Base-by-base conservation (phyloP, 768 basidiomycete species). In the Pleurotus sapidus region DNA sequence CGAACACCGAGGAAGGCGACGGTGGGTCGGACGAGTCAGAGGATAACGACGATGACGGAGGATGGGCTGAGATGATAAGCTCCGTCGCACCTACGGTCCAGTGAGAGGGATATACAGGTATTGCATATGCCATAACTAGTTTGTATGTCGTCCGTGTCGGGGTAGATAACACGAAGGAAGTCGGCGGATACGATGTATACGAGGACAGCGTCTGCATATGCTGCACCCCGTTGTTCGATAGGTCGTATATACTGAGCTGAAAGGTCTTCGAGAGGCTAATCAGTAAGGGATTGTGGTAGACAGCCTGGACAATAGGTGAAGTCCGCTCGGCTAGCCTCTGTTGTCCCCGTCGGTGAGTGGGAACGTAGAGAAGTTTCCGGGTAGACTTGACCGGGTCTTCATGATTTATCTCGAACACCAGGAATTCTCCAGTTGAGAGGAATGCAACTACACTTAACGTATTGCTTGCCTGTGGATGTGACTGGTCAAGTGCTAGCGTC, bases 11-110 rank as follows among this genome's bases (percentile, higher is more conserved):
- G 43, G 40, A 60, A 39, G 55, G 60, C 56, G 55, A 18, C 8
- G 64, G 51, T 8, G 62, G 60, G 63, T 61, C 34, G 62, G 58
- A 57, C 60, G 64, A 40, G 3, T 11, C 30, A 9, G 50, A 57
- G 49, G 61, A 55, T 55, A 67, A 60, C 50, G 39, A 53, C 27
- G 60, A 48, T 24, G 60, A 56, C 27, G 54, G 60, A 23, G 61
- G 49, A 54, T 63, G 59, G 57, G 67, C 71, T 47, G 83, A 77
- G 46, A 93, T 88, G 49, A 89, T 77, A 39, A 93, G 72, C 64
- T 93, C 91, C 7, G 90, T 89, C 4, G 82, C 84, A 30, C 88
- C 89, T 27, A 86, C 81, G 23, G 86, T 84, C 88, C 88, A 93
- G 67, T 93, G 92, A 15, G 77, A 75, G 3, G 91, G 91, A 67